Evolutionary conservation across 2,329 filamentous ascomycete genomes (phyloP), one percentile per base, ranked within the genome.

Genomic region (Coniella lustricola): DNA sequence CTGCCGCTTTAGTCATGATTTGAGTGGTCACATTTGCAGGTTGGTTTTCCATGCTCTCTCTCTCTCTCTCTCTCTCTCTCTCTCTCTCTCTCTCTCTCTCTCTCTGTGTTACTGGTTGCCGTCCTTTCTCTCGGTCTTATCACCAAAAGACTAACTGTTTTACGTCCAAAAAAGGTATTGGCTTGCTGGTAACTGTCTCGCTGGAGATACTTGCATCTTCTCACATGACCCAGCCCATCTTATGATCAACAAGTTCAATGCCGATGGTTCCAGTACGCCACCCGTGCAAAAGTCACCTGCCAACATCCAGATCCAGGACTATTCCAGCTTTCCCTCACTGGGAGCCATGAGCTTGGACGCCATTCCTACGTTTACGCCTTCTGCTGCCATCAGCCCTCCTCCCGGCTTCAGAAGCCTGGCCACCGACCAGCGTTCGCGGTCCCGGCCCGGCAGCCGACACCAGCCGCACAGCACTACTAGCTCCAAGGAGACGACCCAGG

Each of bases 1-100:
- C 67, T 98, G 93, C 66, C 85, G 91, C 50, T 98, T 97, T 67
- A 95, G 90, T 57, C 93, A 98, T 66, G 91, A 98, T 64, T 77
- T 95, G 38, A 95, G 88, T 62, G 94, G 87, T 62, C 93, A 96
- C 60, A 79, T 98, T 54, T 98, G 93, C 90, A 97, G 97, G 88
- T 94, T 74, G 77, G 88, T 85, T 36, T 17, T 14, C 7, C 25
- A 12, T 7, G 12, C 4, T 16, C 59, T 43, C 41, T 46, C 36
- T 37, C 46, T 37, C 34, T 13, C n/a, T 20, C 8, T 34, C n/a
- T n/a, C n/a, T n/a, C n/a, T n/a, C n/a, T n/a, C n/a, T n/a, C n/a
- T n/a, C n/a, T n/a, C n/a, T n/a, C n/a, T n/a, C n/a, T n/a, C n/a
- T n/a, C n/a, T n/a, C n/a, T n/a, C n/a, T n/a, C n/a, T n/a, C n/a